Conservation (phyloP, 768 basidiomycete genomes). For the Lactifluus piperatus region DNA sequence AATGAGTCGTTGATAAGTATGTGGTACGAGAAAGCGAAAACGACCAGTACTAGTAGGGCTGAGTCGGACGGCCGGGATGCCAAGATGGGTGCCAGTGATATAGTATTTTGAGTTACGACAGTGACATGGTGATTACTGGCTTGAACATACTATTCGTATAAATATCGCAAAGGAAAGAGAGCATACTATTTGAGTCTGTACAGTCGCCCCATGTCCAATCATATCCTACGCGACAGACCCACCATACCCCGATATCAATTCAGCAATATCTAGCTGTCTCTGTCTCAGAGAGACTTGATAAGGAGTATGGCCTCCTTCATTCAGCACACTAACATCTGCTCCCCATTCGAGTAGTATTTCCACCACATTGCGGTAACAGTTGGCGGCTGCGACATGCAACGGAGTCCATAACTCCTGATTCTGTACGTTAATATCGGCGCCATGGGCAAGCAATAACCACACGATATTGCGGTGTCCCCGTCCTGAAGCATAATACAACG, state of each 20-base stretch:
- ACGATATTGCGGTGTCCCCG: not conserved
- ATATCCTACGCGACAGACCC: too few relatives aligned
- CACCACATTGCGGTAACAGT: not conserved
- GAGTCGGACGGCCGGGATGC: too few relatives aligned
- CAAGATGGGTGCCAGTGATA: too few relatives aligned
- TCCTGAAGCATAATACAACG: not conserved
- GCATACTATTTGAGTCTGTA: too few relatives aligned
- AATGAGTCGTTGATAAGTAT: too few relatives aligned
- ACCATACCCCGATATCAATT: not conserved
- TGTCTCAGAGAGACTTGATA: not conserved
- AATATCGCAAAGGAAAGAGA: too few relatives aligned
- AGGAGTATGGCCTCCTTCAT: not conserved
- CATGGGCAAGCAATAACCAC: not conserved
- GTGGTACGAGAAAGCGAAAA: too few relatives aligned
- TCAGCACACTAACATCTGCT: not conserved
- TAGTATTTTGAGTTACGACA: too few relatives aligned
- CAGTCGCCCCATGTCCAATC: too few relatives aligned
- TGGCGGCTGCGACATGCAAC: not conserved
- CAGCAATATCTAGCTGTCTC: not conserved
- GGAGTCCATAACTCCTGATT: not conserved
- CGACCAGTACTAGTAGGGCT: too few relatives aligned
- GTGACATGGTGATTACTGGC: too few relatives aligned
- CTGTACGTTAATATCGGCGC: not conserved
- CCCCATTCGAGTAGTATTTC: not conserved
- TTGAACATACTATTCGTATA: too few relatives aligned